phyloP scores from a whole-genome alignment of 192 early-diverging fungal genomes.

The Diversispora epigaea region DNA sequence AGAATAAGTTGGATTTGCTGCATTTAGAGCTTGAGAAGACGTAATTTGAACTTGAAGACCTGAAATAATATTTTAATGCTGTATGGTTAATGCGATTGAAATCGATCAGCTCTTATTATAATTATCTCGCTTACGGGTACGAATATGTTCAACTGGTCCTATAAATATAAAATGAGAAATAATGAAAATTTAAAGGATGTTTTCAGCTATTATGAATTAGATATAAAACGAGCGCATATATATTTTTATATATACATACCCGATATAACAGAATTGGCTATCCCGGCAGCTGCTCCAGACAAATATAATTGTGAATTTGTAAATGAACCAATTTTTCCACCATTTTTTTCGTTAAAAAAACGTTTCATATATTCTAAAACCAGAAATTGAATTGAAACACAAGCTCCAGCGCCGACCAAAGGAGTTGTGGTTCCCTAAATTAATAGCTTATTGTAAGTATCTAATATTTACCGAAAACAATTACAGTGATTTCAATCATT shows the following conservation, averaged over 20 bases:
- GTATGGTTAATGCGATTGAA: too few relatives aligned
- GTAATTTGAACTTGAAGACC: slow-evolving; percentile 79
- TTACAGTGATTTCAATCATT: background rate
- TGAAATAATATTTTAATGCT: background rate
- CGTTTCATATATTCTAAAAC: slow-evolving; percentile 89
- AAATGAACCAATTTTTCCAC: slow-evolving; percentile 48
- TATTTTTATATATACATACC: slow-evolving; percentile 36
- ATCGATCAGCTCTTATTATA: too few relatives aligned
- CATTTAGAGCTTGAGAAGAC: slow-evolving; percentile 3
- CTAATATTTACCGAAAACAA: slow-evolving; percentile 19
- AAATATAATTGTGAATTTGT: slow-evolving; percentile 81
- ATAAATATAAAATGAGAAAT: slow-evolving; percentile 15
- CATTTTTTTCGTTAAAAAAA: slow-evolving; percentile 62
- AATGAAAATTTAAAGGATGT: background rate
- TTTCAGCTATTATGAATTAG: background rate
- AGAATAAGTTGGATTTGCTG: slow-evolving; percentile 40
- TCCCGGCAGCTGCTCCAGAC: slow-evolving; percentile 80
- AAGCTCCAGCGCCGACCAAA: slow-evolving; percentile 89
- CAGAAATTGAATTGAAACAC: slow-evolving; percentile 97
- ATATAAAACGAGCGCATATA: background rate
- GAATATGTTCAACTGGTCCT: slow-evolving; percentile 94
- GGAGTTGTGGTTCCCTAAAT: slow-evolving; percentile 84
- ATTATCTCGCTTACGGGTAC: slow-evolving; percentile 59
- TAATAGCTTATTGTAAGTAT: background rate
- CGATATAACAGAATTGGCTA: slow-evolving; percentile 86